Conservation (phyloP, 192 early-diverging fungal genomes). For the Podochytrium sp. region DNA sequence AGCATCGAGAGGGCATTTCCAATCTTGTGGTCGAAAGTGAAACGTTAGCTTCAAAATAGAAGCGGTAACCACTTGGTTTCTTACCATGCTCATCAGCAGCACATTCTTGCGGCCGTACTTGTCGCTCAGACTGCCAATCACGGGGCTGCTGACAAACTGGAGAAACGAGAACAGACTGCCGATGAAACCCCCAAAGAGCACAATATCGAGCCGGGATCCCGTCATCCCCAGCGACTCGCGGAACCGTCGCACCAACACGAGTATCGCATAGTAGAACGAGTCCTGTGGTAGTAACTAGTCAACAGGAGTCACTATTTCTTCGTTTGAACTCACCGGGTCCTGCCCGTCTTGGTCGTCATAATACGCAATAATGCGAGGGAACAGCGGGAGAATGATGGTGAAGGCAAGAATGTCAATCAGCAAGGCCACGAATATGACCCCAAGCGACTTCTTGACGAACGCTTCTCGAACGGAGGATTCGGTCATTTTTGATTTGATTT, state of each 20-base stretch:
- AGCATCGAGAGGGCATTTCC: constrained; percentile 89
- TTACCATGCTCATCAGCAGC: constrained; percentile 84
- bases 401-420: constrained; percentile 96
- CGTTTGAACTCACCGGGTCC: constrained; percentile 49
- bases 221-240: constrained; percentile 40
- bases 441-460: constrained; percentile 38
- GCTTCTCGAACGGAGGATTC: too few relatives aligned
- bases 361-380: constrained; percentile 86
- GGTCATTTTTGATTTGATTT: too few relatives aligned
- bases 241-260: constrained; percentile 46
- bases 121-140: constrained; percentile 84
- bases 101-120: constrained; percentile 78
- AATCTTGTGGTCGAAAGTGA: constrained; percentile 47
- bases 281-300: constrained; percentile 16
- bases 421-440: constrained; percentile 80
- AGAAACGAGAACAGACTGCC: constrained; percentile 94
- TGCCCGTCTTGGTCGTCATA: constrained; percentile 72
- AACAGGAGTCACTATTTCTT: neutral
- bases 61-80: neutral
- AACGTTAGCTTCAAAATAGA: neutral
- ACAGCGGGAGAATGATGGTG: constrained; percentile 95
- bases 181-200: constrained; percentile 88
- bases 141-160: constrained; percentile 84
- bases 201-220: constrained; percentile 59
- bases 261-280: constrained; percentile 43